Base-by-base conservation (phyloP, 352 stramenopile genomes). In the Saprolegnia diclina region DNA sequence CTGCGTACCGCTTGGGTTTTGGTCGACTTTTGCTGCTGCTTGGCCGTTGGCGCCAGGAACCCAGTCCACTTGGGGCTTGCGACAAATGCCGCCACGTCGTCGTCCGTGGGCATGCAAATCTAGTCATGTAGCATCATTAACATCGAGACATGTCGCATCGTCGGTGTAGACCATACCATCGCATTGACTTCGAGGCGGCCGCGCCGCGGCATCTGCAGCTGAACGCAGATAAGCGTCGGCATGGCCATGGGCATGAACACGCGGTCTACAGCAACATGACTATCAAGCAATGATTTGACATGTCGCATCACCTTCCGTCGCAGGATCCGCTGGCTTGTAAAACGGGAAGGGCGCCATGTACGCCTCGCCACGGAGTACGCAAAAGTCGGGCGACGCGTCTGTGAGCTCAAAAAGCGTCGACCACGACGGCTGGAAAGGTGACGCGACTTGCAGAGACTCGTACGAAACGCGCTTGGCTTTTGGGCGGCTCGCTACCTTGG, bases 301-400 rank as follows among this genome's bases (percentile, higher is more conserved):
- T 35, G 42, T 14, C 42, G 13, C 13, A 45, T 45, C 13, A 54
- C 57, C 42, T 4, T 29, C 37, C 7, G 52, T 35, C 29, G 42
- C 56, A 2, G 26, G 19, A 0, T 40, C 56, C 10, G 14, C 62
- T 10, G 67, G 44, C 26, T 44, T 32, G 44, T 78, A 82, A 59
- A 92, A 94, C 32, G 72, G 76, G 38, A 93, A 94, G 1, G 84
- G 79, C 61, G 80, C 42, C 81, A 91, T 91, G 72, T 92, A 91
- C 45, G 72, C 74, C 5, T 74, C 73, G 0, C 77, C 78, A 14
- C 87, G 83, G 45, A 92, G 70, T 16, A 92, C 85, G 53, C 82
- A 92, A 16, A 77, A 62, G 5, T 22, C 46, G 46, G 32, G 71
- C 66, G 32, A 45, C 19, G 0, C 26, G 22, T 42, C 21, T 4